A percentile compares a stretch with the other conserved stretches of the same genome.
Conservation (phyloP, 2,329 filamentous ascomycete species). For the Colletotrichum camelliae region DNA sequence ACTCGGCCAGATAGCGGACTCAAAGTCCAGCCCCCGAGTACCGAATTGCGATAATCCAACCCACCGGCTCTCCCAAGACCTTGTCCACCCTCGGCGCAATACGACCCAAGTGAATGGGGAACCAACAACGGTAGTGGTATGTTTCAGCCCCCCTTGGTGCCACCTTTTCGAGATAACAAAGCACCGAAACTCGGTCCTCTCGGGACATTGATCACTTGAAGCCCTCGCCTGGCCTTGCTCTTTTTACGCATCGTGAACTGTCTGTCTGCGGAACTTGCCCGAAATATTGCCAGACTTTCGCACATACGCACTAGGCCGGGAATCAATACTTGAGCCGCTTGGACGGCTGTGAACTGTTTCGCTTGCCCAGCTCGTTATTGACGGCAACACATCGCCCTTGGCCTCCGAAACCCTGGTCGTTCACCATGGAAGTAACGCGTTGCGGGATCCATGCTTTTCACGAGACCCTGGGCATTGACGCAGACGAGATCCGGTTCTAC, state of each 20-base stretch:
- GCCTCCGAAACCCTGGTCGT: neutral
- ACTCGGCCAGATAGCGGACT: neutral
- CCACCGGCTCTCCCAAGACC: neutral
- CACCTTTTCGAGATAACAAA: conserved; percentile 1
- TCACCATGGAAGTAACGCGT: conserved; percentile 30
- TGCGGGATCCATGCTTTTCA: conserved; percentile 45
- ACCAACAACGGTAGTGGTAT: neutral
- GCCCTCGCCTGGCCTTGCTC: neutral
- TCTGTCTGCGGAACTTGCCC: neutral
- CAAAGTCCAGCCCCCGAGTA: neutral
- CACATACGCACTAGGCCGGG: too few relatives aligned
- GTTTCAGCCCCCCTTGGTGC: neutral
- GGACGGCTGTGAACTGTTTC: neutral
- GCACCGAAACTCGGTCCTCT: conserved; percentile 4
- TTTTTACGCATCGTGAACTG: neutral
- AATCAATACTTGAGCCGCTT: neutral
- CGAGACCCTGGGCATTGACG: conserved; percentile 42
- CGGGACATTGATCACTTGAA: neutral
- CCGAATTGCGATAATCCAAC: neutral
- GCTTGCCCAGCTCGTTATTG: neutral
- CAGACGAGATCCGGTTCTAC: conserved; percentile 39
- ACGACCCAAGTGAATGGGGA: neutral
- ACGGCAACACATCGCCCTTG: neutral
- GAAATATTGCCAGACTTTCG: neutral
- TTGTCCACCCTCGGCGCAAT: neutral